Evolutionary conservation across 768 basidiomycete species (phyloP), one percentile per base, ranked within the genome.

Genomic region (Calocybe gangraenosa): DNA sequence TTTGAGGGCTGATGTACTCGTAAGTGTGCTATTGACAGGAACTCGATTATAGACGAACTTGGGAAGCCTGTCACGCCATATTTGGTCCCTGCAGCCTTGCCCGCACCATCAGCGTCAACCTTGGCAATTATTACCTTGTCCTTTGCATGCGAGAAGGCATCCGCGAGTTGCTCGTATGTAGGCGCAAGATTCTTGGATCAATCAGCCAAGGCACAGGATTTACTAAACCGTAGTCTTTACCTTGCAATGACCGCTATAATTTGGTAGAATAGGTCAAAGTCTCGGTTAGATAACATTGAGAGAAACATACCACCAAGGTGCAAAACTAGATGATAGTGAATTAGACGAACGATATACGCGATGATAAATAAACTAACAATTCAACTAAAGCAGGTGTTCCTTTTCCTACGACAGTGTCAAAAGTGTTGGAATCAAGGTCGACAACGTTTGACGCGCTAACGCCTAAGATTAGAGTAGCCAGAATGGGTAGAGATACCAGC

Each of bases 91-190:
- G 92, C 58, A 2, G 82, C 72, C 55, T 81, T 84, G 40, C 92
- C 93, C 33, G 61, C 84, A 40, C 92, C 91, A 58, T 97, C 93
- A 1, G 92, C 92, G 53, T 97, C 92, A 9, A 94, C 84, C 60
- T 95, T 95, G 42, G 92, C 93, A 54, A 97, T 78, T 40, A 90
- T 56, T 17, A 97, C 87, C 60, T 88, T 90, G 58, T 91, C 83
- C 51, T 85, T 85, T 42, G 75, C 79, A 43, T 84, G 77, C 3
- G 76, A 66, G 59, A 81, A 97, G n/a, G 87, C 87, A 56, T 95
- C 87, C 21, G 84, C 93, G 20, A 97, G 79, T 61, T 94, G 75
- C 61, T 95, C 93, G 53, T 90, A 97, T 0, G 69, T 65, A 2
- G 94, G 93, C 0, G 91, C 93, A 48, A 95, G 85, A 68, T 78